Evolutionary conservation across 139 green algal genomes (phyloP).

Genomic region (Chlorella sp.): DNA sequence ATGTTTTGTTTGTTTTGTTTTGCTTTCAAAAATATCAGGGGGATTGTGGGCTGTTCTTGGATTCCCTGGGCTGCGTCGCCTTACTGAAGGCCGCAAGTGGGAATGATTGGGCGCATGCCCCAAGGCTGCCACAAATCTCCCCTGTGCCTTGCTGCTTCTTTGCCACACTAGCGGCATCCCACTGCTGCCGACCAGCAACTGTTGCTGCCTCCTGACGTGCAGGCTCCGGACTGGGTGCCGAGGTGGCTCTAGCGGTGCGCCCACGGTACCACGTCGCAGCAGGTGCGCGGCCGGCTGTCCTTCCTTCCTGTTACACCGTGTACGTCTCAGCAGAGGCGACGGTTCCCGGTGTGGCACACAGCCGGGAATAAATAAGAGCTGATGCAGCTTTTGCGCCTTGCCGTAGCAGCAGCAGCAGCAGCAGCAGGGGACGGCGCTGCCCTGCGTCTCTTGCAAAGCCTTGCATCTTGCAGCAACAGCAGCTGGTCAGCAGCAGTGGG

Average conservation of each 20-base stretch:
- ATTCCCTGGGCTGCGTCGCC: background rate
- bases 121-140: too few species aligned
- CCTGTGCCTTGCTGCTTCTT: too few species aligned
- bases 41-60: too few species aligned
- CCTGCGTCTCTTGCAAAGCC: background rate
- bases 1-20: too few species aligned
- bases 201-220: background rate
- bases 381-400: background rate
- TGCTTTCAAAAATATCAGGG: too few species aligned
- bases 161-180: too few species aligned
- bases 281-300: background rate
- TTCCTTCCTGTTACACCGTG: too few species aligned
- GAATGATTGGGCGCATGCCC: background rate
- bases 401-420: background rate
- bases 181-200: background rate
- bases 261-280: constrained; percentile 79
- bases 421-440: too few species aligned
- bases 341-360: too few species aligned
- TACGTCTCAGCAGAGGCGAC: too few species aligned
- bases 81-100: background rate
- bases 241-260: constrained; percentile 54
- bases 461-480: background rate
- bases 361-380: too few species aligned
- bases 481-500: background rate
- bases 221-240: constrained; percentile 37